Evolutionary conservation across 352 stramenopile genomes (phyloP).

Genomic region (Globisporangium abappressorium): DNA sequence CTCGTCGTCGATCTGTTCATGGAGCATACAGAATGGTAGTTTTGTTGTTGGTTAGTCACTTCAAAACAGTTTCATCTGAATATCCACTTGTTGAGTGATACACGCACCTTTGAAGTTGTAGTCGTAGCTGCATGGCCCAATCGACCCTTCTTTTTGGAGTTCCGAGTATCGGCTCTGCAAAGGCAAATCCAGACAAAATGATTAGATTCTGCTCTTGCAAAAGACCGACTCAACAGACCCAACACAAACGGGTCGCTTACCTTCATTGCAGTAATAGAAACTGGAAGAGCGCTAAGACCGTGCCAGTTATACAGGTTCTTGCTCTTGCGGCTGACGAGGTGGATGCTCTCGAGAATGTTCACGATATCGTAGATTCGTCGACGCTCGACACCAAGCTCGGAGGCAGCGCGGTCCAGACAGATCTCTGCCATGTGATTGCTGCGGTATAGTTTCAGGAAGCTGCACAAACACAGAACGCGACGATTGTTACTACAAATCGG

Average conservation of each 20-base stretch:
- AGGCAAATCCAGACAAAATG: neutral
- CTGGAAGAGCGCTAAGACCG: slow-evolving; percentile 58
- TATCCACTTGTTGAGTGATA: neutral
- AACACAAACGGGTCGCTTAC: slow-evolving; percentile 20
- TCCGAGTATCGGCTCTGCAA: slow-evolving; percentile 44
- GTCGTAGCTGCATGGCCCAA: slow-evolving; percentile 32
- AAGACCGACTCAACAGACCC: neutral
- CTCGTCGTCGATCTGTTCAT: slow-evolving; percentile 52
- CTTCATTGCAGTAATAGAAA: slow-evolving; percentile 73
- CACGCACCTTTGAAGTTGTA: slow-evolving; percentile 60
- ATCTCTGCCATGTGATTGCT: slow-evolving; percentile 70
- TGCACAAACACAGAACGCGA: slow-evolving; percentile 16
- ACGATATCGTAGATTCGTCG: slow-evolving; percentile 98
- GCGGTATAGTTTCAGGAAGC: slow-evolving; percentile 76
- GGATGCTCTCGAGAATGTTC: slow-evolving; percentile 96
- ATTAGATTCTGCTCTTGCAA: too few species aligned
- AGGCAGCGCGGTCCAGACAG: slow-evolving; percentile 65
- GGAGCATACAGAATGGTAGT: neutral
- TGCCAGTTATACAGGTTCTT: slow-evolving; percentile 97
- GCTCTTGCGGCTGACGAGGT: slow-evolving; percentile 93
- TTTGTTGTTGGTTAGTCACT: neutral
- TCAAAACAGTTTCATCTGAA: neutral
- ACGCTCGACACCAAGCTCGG: slow-evolving; percentile 87
- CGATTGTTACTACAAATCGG: neutral
- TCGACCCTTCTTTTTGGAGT: slow-evolving; percentile 25